phyloP scores from a whole-genome alignment of 2,329 filamentous ascomycete species.

The Hymenotorrendiella dingleyae region DNA sequence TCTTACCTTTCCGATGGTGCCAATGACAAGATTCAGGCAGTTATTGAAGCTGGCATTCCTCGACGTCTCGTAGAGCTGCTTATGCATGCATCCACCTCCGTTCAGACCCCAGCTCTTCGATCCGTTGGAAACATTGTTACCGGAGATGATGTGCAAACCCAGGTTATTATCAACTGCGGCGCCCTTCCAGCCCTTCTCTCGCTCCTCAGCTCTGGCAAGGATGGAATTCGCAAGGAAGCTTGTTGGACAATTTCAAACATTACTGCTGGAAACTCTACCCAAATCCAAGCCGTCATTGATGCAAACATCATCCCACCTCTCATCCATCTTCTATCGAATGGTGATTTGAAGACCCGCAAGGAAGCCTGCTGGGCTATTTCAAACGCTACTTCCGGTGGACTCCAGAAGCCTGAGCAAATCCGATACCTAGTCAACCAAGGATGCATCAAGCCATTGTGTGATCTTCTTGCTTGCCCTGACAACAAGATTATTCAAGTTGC shows the following conservation, averaged over 20 bases:
- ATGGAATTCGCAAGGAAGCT: conserved; percentile 97
- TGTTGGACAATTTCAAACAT: conserved; percentile 99
- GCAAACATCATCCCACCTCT: conserved; percentile 94
- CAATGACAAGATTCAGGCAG: conserved; percentile 98
- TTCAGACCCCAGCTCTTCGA: conserved; percentile 93
- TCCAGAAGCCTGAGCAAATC: conserved; percentile 98
- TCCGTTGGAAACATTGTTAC: conserved; percentile 99
- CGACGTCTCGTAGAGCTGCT: conserved; percentile 93
- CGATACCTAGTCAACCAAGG: conserved; percentile 88
- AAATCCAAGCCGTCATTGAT: conserved; percentile 95
- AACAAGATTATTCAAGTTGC: conserved; percentile 99
- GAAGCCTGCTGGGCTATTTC: conserved; percentile 99
- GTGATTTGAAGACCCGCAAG: conserved; percentile 98
- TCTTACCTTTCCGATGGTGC: conserved; percentile 96
- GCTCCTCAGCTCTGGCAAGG: conserved; percentile 92
- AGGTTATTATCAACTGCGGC: conserved; percentile 98
- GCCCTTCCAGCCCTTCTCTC: conserved; percentile 88
- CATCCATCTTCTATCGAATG: conserved; percentile 92
- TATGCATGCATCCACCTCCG: conserved; percentile 96
- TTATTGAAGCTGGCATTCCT: conserved; percentile 96
- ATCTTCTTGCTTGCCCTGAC: conserved; percentile 90
- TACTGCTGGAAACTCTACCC: conserved; percentile 93
- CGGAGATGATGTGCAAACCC: conserved; percentile 95
- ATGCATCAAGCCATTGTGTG: conserved; percentile 95
- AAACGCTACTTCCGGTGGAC: conserved; percentile 92